These are phyloP conservation scores for Exserohilum turcica DNA, from an alignment of 2,329 filamentous ascomycete species.

Conservation along the genomic window DNA sequence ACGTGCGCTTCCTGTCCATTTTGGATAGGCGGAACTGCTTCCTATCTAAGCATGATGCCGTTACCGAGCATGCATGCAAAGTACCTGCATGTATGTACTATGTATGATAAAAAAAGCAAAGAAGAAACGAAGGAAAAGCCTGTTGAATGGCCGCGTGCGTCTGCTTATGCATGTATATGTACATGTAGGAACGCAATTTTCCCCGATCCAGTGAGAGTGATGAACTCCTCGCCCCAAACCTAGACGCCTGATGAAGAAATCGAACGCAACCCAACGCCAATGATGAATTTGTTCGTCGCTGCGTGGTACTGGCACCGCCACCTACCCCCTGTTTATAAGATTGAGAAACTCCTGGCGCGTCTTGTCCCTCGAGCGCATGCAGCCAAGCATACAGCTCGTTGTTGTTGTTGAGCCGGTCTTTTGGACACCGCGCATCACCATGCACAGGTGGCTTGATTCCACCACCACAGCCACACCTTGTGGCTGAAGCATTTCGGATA, in stretches of 20 bases:
- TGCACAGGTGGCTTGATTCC: constrained; percentile 95
- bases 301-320: too few relatives aligned
- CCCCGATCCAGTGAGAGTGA: constrained; percentile 31
- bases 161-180: constrained; percentile 1
- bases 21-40: too few relatives aligned
- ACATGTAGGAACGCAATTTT: too few relatives aligned
- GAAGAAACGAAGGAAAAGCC: neutral
- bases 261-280: constrained; percentile 17
- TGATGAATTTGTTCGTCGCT: neutral
- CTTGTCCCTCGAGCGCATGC: constrained; percentile 90
- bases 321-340: constrained; percentile 55
- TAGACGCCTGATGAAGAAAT: neutral
- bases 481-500: constrained; percentile 89
- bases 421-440: constrained; percentile 98
- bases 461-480: constrained; percentile 97
- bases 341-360: constrained; percentile 95
- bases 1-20: too few relatives aligned
- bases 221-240: constrained; percentile 31
- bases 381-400: constrained; percentile 96
- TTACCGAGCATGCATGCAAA: too few relatives aligned
- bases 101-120: neutral
- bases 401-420: constrained; percentile 87
- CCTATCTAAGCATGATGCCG: too few relatives aligned
- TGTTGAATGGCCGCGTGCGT: constrained; percentile 6
- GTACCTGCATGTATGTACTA: neutral